Evolutionary conservation across 176 grass and related monocot species (phyloP).

Genomic region (Tuctoria greenei): DNA sequence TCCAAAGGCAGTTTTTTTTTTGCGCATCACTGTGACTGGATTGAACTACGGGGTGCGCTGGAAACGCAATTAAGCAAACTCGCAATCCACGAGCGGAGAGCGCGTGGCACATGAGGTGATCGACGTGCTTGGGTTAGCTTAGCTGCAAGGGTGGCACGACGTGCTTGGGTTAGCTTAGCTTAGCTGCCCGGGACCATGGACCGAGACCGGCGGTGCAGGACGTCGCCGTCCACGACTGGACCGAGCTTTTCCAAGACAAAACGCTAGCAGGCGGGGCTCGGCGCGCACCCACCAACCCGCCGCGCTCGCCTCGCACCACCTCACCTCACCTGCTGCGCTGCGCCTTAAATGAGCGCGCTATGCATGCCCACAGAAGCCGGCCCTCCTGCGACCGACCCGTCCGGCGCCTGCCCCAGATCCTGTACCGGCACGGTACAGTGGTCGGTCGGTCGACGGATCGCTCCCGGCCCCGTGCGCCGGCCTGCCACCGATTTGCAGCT

Average conservation of each 20-base stretch:
- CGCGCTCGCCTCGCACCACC: too few species aligned
- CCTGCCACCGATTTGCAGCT: background rate
- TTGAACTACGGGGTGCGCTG: background rate
- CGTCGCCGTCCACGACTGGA: constrained; percentile 50
- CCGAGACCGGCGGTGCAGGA: constrained; percentile 43
- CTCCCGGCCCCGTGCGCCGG: too few species aligned
- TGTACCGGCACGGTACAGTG: constrained; percentile 29
- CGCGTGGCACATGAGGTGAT: background rate
- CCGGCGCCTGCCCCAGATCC: constrained; percentile 23
- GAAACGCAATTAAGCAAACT: background rate
- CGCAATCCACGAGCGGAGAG: background rate
- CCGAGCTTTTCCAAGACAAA: constrained; percentile 44
- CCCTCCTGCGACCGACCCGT: background rate
- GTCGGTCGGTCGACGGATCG: background rate
- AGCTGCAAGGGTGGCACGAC: background rate
- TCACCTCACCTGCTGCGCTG: background rate
- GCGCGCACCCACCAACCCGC: constrained; percentile 9
- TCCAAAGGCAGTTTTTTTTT: background rate
- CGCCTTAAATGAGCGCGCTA: constrained; percentile 14
- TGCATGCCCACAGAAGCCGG: background rate
- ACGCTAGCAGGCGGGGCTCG: constrained; percentile 15
- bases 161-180: background rate
- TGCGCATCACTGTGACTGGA: background rate
- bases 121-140: background rate
- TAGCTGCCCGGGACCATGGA: constrained; percentile 5